phyloP scores from a whole-genome alignment of 1,284 basidiomycete genomes.

The Ganoderma lucidum region DNA sequence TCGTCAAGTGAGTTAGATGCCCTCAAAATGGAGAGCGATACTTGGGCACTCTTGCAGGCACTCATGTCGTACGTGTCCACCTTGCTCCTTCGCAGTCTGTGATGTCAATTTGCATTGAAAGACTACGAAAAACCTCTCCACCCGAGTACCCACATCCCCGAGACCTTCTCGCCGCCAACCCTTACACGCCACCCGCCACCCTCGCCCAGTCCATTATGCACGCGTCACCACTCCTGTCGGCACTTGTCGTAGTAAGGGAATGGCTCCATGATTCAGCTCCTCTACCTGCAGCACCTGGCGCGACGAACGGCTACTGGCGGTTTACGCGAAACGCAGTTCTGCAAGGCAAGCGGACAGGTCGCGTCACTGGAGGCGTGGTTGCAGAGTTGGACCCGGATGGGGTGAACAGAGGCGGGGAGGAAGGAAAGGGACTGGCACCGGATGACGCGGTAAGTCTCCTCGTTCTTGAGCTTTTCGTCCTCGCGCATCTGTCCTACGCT shows the following conservation, averaged over 20 bases:
- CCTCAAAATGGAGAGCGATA: conserved; percentile 78
- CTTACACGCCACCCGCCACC: conserved; percentile 78
- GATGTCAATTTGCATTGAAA: conserved; percentile 37
- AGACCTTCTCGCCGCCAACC: conserved; percentile 68
- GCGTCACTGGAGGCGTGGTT: conserved; percentile 60
- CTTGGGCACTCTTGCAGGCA: conserved; percentile 82
- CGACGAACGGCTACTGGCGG: conserved; percentile 79
- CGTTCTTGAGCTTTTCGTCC: neutral
- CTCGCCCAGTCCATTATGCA: conserved; percentile 77
- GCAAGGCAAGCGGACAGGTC: conserved; percentile 66
- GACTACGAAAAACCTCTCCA: conserved; percentile 68
- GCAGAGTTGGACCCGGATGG: conserved; percentile 80
- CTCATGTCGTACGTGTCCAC: conserved; percentile 65
- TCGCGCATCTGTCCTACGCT: neutral
- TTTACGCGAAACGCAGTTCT: conserved; percentile 81
- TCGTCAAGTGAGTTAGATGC: conserved; percentile 63
- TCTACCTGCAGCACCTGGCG: conserved; percentile 63
- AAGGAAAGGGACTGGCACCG: conserved; percentile 63
- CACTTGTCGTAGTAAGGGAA: conserved; percentile 81
- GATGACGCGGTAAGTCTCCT: conserved; percentile 73
- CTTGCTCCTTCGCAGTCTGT: neutral
- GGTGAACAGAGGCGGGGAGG: conserved; percentile 50
- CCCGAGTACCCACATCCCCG: conserved; percentile 55
- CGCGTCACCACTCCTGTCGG: conserved; percentile 69
- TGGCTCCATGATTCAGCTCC: conserved; percentile 81